Evolutionary conservation across 805 yeast genomes (phyloP).

Genomic region (Ogataea thermomethanolica): DNA sequence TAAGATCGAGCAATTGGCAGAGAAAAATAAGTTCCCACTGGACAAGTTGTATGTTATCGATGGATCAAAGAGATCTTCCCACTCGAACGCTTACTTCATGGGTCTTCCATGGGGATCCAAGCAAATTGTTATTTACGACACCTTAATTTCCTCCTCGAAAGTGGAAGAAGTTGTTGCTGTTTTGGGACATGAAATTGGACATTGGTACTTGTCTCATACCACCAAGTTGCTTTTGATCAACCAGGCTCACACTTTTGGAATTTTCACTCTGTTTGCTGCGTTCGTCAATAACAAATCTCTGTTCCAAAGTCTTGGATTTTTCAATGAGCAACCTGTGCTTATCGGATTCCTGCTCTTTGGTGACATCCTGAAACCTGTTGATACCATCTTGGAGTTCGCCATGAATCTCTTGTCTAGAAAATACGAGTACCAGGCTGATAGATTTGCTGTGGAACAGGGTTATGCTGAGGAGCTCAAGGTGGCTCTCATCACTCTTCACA

Average conservation of each 20-base stretch:
- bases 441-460: conserved; percentile 73
- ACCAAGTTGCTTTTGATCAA: conserved; percentile 65
- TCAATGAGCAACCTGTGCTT: conserved; percentile 60
- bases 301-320: conserved; percentile 76
- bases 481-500: conserved; percentile 72
- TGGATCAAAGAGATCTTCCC: conserved; percentile 95
- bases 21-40: conserved; percentile 77
- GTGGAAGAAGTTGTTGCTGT: conserved; percentile 86
- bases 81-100: conserved; percentile 93
- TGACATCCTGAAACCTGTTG: conserved; percentile 76
- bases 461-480: conserved; percentile 62
- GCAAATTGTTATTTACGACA: conserved; percentile 91
- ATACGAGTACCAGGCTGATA: conserved; percentile 93
- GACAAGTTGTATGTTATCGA: conserved; percentile 84
- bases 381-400: conserved; percentile 60
- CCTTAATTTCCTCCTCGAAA: conserved; percentile 76
- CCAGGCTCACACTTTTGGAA: conserved; percentile 59
- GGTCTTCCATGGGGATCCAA: conserved; percentile 94
- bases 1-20: conserved; percentile 77
- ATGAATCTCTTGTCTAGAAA: conserved; percentile 74
- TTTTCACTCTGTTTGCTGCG: conserved; percentile 72
- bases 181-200: conserved; percentile 98
- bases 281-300: conserved; percentile 78
- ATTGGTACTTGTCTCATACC: conserved; percentile 90
- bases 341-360: conserved; percentile 79